Evolutionary conservation across 2,329 filamentous ascomycete genomes (phyloP).

Genomic region (Trichoderma guizhouense): DNA sequence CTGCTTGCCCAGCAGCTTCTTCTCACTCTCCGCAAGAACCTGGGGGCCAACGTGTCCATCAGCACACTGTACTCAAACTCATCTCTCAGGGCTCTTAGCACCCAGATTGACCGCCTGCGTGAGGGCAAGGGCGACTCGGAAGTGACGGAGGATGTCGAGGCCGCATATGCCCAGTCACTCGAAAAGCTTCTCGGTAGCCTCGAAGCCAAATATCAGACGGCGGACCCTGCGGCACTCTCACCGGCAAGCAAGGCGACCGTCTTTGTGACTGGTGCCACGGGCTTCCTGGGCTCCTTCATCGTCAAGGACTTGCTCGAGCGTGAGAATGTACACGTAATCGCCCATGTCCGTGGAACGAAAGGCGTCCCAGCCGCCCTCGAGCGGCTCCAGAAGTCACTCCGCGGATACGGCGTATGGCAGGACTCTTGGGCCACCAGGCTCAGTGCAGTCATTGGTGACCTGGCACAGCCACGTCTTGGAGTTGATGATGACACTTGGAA

Average conservation of each 20-base stretch:
- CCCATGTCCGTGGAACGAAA: constrained; percentile 67
- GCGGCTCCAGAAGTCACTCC: constrained; percentile 64
- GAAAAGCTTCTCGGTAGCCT: constrained; percentile 49
- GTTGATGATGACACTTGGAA: constrained; percentile 66
- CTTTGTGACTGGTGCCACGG: constrained; percentile 78
- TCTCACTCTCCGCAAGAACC: constrained; percentile 47
- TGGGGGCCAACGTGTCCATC: constrained; percentile 32
- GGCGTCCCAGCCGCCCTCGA: constrained; percentile 56
- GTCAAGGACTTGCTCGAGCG: constrained; percentile 67
- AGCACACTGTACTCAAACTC: constrained; percentile 30
- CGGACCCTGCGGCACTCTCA: constrained; percentile 34
- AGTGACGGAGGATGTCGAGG: constrained; percentile 42
- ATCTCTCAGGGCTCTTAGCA: constrained; percentile 29
- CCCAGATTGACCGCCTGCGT: constrained; percentile 31
- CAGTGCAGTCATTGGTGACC: constrained; percentile 67
- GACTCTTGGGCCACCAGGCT: constrained; percentile 64
- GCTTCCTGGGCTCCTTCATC: constrained; percentile 78
- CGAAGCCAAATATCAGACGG: constrained; percentile 37
- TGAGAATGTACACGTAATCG: constrained; percentile 51
- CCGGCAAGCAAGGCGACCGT: constrained; percentile 48
- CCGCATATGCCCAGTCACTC: constrained; percentile 52
- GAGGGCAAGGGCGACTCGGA: constrained; percentile 24
- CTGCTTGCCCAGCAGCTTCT: constrained; percentile 70
- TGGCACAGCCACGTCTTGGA: constrained; percentile 70
- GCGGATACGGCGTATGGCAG: constrained; percentile 78